These are phyloP conservation scores for Nothomitra cinnamomea DNA, from an alignment of 2,329 filamentous ascomycete genomes.

Conservation along the genomic window DNA sequence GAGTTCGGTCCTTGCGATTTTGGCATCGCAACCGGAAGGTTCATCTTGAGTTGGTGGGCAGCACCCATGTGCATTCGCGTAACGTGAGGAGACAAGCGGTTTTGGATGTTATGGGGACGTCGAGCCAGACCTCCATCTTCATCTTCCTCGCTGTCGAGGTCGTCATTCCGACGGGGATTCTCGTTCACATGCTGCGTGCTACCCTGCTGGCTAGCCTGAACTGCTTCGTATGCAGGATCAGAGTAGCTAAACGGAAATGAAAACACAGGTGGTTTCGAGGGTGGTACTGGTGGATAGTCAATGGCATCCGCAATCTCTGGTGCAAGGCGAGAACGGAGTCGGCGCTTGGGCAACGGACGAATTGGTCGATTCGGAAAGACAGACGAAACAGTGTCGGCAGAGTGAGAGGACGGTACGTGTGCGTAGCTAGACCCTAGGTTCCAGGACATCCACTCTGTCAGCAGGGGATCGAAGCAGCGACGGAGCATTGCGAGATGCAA, in stretches of 20 bases:
- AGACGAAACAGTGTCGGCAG: conserved; percentile 60
- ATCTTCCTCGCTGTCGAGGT: conserved; percentile 46
- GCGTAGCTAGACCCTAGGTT: conserved; percentile 29
- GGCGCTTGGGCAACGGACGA: conserved; percentile 75
- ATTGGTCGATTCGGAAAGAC: conserved; percentile 84
- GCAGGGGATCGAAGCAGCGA: not conserved
- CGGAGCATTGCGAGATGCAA: too few relatives aligned
- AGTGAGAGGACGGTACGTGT: conserved; percentile 32
- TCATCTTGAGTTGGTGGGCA: not conserved
- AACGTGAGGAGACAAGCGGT: not conserved
- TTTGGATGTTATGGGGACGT: not conserved
- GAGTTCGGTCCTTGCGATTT: conserved; percentile 27
- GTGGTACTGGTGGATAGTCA: conserved; percentile 61
- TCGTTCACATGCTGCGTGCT: conserved; percentile 9
- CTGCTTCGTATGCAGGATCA: conserved; percentile 12
- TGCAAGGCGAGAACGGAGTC: conserved; percentile 72
- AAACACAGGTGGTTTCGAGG: conserved; percentile 56
- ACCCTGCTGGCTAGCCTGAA: not conserved
- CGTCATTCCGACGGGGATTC: conserved; percentile 34
- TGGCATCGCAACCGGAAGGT: not conserved
- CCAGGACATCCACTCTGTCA: not conserved
- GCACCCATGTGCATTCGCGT: not conserved
- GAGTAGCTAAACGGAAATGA: conserved; percentile 47
- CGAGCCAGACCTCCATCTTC: conserved; percentile 22
- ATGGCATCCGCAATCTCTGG: conserved; percentile 71